These are phyloP conservation scores for Fimicolochytrium jonesii DNA, from an alignment of 192 early-diverging fungal species.

Conservation along the genomic window DNA sequence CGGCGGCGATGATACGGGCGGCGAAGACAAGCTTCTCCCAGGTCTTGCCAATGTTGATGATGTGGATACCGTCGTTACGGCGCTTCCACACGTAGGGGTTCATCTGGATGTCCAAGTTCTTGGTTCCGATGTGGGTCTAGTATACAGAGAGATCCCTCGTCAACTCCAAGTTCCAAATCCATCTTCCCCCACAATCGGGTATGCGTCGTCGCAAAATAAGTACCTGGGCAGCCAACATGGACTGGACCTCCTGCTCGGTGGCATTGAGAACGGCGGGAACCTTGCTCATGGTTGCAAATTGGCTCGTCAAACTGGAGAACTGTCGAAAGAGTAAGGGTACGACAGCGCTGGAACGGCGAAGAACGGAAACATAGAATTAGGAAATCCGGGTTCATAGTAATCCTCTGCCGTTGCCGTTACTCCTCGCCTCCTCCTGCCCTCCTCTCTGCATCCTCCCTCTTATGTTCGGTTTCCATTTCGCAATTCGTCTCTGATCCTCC, in stretches of 20 bases:
- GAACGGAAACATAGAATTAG: not conserved
- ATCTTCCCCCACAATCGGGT: no score
- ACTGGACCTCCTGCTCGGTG: slow-evolving; percentile 91
- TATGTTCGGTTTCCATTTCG: not conserved
- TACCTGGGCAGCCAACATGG: slow-evolving; percentile 89
- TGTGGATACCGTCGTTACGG: slow-evolving; percentile 92
- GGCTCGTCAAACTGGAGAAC: slow-evolving; percentile 23
- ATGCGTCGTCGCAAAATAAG: not conserved
- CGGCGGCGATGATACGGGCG: slow-evolving; percentile 96
- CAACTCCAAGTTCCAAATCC: not conserved
- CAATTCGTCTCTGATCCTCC: not conserved
- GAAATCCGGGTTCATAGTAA: not conserved
- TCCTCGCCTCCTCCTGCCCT: not conserved
- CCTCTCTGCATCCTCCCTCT: not conserved
- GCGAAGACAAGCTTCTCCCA: slow-evolving; percentile 99
- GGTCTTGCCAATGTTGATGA: slow-evolving; percentile 99
- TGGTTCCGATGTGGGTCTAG: slow-evolving; percentile 91
- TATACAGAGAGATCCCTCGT: not conserved
- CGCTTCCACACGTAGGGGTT: slow-evolving; percentile 94
- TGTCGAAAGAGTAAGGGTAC: slow-evolving; percentile 33
- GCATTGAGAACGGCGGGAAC: slow-evolving; percentile 62
- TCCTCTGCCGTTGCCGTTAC: not conserved
- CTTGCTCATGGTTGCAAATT: slow-evolving; percentile 49
- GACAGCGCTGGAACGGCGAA: slow-evolving; percentile 25
- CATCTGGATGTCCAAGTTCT: slow-evolving; percentile 97